A percentile compares a stretch with the other conserved stretches of the same genome.
Evolutionary conservation across 768 basidiomycete species (phyloP).

Genomic region (Cystofilobasidium macerans): DNA sequence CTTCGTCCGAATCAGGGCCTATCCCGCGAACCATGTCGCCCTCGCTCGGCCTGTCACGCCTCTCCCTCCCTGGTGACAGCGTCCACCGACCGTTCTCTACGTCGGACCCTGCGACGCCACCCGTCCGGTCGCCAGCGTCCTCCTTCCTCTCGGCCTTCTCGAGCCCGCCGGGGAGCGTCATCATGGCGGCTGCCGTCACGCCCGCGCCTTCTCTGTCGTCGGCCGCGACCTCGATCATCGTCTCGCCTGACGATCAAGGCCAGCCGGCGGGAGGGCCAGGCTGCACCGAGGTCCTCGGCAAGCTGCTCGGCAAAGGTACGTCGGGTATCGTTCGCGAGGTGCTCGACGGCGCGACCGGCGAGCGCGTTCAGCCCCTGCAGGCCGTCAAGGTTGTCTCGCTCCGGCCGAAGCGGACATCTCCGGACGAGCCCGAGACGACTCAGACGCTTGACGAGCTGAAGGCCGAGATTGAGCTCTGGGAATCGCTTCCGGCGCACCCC

Average conservation of each 20-base stretch:
- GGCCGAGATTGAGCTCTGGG: slow-evolving; percentile 18
- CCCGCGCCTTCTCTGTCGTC: not conserved
- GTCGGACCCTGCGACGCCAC: not conserved
- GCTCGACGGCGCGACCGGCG: not conserved
- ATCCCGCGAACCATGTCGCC: not conserved
- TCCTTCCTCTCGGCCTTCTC: slow-evolving; percentile 26
- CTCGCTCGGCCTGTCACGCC: not conserved
- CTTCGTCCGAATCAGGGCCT: not conserved
- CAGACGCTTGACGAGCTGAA: not conserved
- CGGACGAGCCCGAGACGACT: not conserved
- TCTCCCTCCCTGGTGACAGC: not conserved
- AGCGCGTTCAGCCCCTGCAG: slow-evolving; percentile 6
- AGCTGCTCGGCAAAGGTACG: slow-evolving; percentile 19
- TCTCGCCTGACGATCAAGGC: slow-evolving; percentile 6
- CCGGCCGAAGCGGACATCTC: not conserved
- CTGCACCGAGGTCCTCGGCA: slow-evolving; percentile 2
- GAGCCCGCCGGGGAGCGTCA: slow-evolving; percentile 11
- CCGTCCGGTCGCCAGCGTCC: slow-evolving; percentile 13
- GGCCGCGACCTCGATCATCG: not conserved
- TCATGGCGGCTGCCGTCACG: not conserved
- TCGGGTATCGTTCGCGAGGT: slow-evolving; percentile 22
- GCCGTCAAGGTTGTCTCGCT: slow-evolving; percentile 19
- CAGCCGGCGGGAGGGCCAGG: slow-evolving; percentile 3
- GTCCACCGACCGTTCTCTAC: not conserved
- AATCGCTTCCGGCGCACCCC: slow-evolving; percentile 46